Percentiles rank a stretch among this genome's conserved stretches.
These are phyloP conservation scores for Neoboletus magnificus DNA, from an alignment of 768 basidiomycete genomes.

Conservation along the genomic window DNA sequence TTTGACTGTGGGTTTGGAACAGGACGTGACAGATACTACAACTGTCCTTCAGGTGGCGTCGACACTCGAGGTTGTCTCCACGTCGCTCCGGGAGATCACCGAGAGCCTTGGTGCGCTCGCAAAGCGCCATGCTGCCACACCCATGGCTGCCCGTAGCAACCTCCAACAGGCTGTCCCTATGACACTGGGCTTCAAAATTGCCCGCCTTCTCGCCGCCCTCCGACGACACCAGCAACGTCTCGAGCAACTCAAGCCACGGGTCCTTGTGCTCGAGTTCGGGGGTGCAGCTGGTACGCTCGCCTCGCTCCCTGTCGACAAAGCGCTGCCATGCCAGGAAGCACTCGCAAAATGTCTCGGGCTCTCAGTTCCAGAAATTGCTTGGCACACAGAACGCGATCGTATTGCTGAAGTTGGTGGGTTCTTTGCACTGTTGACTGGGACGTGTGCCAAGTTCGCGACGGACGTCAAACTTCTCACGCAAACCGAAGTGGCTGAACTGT, in stretches of 20 bases:
- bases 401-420: constrained; percentile 43
- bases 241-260: constrained; percentile 34
- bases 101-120: constrained; percentile 29
- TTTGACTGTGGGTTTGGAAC: not conserved
- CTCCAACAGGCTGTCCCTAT: constrained; percentile 49
- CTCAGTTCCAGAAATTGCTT: constrained; percentile 26
- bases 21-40: constrained; percentile 50
- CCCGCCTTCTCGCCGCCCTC: constrained; percentile 43
- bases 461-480: constrained; percentile 48
- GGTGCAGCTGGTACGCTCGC: constrained; percentile 47
- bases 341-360: constrained; percentile 21
- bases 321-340: constrained; percentile 23
- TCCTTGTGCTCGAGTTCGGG: constrained; percentile 43
- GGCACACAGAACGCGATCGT: constrained; percentile 44
- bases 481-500: constrained; percentile 44
- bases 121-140: constrained; percentile 34
- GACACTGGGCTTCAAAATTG: constrained; percentile 46
- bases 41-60: constrained; percentile 41
- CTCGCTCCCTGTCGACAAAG: constrained; percentile 38
- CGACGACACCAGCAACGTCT: constrained; percentile 39
- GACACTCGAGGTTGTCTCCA: constrained; percentile 35
- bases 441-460: constrained; percentile 44
- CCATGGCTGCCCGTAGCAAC: constrained; percentile 47
- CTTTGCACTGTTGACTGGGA: constrained; percentile 43
- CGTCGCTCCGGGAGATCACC: constrained; percentile 30